These are phyloP conservation scores for Lipomyces spencermartinsiae DNA, from an alignment of 805 yeast genomes.

Conservation along the genomic window DNA sequence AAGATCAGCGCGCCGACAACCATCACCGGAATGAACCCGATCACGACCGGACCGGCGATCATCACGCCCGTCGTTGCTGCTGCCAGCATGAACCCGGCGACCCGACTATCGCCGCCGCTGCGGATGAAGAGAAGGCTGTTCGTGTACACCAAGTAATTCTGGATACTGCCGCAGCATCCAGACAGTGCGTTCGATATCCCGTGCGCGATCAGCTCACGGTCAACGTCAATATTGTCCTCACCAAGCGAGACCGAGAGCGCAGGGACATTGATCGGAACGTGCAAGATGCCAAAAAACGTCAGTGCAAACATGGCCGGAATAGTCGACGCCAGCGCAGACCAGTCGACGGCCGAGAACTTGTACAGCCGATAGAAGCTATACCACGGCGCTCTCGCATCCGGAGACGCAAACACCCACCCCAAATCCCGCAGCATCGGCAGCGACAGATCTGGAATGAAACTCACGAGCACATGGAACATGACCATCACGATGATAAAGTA, in stretches of 20 bases:
- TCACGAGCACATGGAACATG: slow-evolving; percentile 70
- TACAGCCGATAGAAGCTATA: slow-evolving; percentile 79
- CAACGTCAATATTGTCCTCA: slow-evolving; percentile 81
- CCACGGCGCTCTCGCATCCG: slow-evolving; percentile 78
- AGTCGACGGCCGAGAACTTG: slow-evolving; percentile 72
- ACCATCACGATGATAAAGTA: slow-evolving; percentile 76
- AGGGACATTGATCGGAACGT: slow-evolving; percentile 97
- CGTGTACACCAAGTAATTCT: slow-evolving; percentile 89
- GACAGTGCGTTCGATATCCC: slow-evolving; percentile 88
- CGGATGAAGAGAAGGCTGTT: slow-evolving; percentile 89
- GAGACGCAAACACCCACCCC: slow-evolving; percentile 87
- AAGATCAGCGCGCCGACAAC: slow-evolving; percentile 94
- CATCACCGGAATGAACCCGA: slow-evolving; percentile 92
- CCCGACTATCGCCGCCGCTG: slow-evolving; percentile 90
- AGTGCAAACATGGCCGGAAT: slow-evolving; percentile 94
- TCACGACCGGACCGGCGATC: slow-evolving; percentile 89
- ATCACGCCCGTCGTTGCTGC: slow-evolving; percentile 78
- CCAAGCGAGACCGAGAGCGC: slow-evolving; percentile 91
- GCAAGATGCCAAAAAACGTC: slow-evolving; percentile 93
- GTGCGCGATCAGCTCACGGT: slow-evolving; percentile 91
- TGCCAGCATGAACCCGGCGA: slow-evolving; percentile 91
- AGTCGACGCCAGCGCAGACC: slow-evolving; percentile 70
- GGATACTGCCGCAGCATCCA: slow-evolving; percentile 81
- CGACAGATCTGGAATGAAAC: slow-evolving; percentile 67
- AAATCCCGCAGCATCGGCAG: slow-evolving; percentile 64